phyloP scores from a whole-genome alignment of 129 eudicot species.

The Lactuca sativa region DNA sequence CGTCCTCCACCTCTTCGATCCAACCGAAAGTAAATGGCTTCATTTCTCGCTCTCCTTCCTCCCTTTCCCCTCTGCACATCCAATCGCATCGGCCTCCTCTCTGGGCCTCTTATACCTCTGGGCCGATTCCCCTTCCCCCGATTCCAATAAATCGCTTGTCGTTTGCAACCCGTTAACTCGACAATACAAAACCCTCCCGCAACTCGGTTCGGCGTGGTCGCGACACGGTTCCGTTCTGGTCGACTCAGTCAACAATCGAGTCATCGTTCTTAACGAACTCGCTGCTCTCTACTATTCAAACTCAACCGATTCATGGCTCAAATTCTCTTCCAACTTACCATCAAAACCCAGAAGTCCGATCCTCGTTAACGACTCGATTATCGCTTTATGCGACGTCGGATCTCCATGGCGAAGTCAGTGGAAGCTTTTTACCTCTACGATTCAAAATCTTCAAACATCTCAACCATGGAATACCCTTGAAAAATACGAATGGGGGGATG shows the following conservation, averaged over 20 bases:
- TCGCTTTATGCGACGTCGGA: slow-evolving; percentile 82
- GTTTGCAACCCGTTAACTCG: slow-evolving; percentile 72
- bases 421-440: slow-evolving; percentile 58
- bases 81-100: slow-evolving; percentile 63
- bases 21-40: slow-evolving; percentile 52
- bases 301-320: slow-evolving; percentile 51
- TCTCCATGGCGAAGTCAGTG: slow-evolving; percentile 92
- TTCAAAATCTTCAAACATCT: slow-evolving; percentile 32
- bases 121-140: slow-evolving; percentile 45
- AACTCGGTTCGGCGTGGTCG: slow-evolving; percentile 96
- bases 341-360: slow-evolving; percentile 84
- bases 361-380: slow-evolving; percentile 40
- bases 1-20: slow-evolving; percentile 72
- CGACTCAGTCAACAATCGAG: slow-evolving; percentile 44
- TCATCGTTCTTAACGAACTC: slow-evolving; percentile 75
- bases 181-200: slow-evolving; percentile 52
- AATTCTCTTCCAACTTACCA: slow-evolving; percentile 83
- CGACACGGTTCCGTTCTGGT: slow-evolving; percentile 84
- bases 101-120: slow-evolving; percentile 79
- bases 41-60: slow-evolving; percentile 68
- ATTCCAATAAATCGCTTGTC: slow-evolving; percentile 45
- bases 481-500: slow-evolving; percentile 80
- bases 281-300: slow-evolving; percentile 60
- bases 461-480: slow-evolving; percentile 68
- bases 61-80: slow-evolving; percentile 69